Base-by-base conservation (phyloP, 1,139 yeast species). In the Pneumocystis sp. region DNA sequence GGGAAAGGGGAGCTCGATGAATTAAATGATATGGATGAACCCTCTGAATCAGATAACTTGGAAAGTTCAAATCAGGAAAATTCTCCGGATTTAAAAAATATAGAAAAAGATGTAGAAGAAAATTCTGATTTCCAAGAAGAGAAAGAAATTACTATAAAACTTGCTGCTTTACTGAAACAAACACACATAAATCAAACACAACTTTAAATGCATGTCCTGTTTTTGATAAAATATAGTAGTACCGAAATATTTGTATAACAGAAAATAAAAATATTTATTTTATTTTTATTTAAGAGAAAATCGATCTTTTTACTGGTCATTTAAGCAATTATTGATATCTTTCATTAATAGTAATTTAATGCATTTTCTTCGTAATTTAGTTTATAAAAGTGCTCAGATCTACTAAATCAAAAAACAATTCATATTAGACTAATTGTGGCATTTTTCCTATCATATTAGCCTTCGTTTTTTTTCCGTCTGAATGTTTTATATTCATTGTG, bases 11-110 rank as follows among this genome's bases (percentile, higher is more conserved):
- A 86, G 74, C 76, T 93, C 42, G 97, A 90, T 72, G 97, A 90
- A 71, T 80, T 90, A 67, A 97, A 93, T 72, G 98, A 93, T 71
- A 82, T 95, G 78, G 98, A 93, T 77, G 96, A 89, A 74, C 80
- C 85, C 63, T 90, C 88, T 66, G 83, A 82, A 64, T 80, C 81
- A 67, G n/a, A 50, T 25, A 21, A 2, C 12, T 25, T 17, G 7
- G 57, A 50, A 25, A 17, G 25, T 10, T 50, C 34, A 25, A 17
- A 50, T 15, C 34, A 12, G 15, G 34, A 50, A 29, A 37, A 12
- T 37, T 37, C 40, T 37, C 10, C 2, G 15, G 7, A 25, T 3
- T 3, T 25, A n/a, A 31, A 50, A 5, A 7, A 50, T 50, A 50
- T 25, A 12, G 57, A 50, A 17, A 17, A 40, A 15, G 19, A 40